Base-by-base conservation (phyloP, 163 green algal species). In the Picocystis sp. region DNA sequence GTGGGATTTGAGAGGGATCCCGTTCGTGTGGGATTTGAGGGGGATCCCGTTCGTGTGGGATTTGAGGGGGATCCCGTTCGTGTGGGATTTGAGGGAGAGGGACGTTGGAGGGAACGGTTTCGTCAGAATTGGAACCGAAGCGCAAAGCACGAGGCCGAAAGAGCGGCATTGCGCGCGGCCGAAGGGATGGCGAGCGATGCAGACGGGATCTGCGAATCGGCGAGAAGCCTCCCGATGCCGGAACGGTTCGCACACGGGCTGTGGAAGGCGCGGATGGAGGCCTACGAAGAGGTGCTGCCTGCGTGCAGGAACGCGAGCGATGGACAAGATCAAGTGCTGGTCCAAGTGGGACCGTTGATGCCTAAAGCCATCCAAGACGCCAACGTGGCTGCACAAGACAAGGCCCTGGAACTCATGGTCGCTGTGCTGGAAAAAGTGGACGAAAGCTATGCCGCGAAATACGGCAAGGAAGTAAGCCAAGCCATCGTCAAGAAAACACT, bases 351-450 rank as follows among this genome's bases (percentile, higher is more conserved):
- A 1, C 45, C 62, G 9, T 56, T 95, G n/a, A 78, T 96, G 13
- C 33, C 67, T 17, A 93, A 92, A 60, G 80, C 72, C 0, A 69
- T 84, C n/a, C 67, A 60, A 1, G 88, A 97, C 52, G 53, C 75
- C 10, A 97, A 97, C 59, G 86, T 83, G 11, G 72, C 81, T 29
- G 85, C 80, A 3, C 70, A 93, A 49, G 88, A 94, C 51, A 89
- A 84, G 58, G 87, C 80, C 0, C 64, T 96, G 35, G 88, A 96
- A 19, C 78, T 82, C 1, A 53, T 92, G 12, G 54, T 60, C 3
- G 71, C 73, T 0, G 91, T 77, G 46, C 63, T 94, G 12, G 43
- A 56, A 3, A 82, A 80, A 38, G 71, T 66, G 15, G 64, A 74
- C 13, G 70, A 83, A 13, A 56, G 43, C 12, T 63, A 83, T 38